Percentiles rank a stretch among this genome's conserved stretches.
phyloP scores from a whole-genome alignment of 345 rosid genomes.

The Salix arbutifolia region DNA sequence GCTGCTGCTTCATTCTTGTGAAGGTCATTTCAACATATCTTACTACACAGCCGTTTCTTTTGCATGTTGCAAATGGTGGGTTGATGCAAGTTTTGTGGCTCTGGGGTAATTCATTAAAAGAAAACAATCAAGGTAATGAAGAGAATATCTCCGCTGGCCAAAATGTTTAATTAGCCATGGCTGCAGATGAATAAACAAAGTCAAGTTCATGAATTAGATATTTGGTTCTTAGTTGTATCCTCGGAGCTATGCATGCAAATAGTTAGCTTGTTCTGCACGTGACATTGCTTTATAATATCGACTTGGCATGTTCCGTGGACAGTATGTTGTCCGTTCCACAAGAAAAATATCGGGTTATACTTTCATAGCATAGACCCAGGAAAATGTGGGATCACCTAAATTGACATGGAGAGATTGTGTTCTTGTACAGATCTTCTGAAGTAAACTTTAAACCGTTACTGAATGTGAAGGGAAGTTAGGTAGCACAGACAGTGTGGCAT shows the following conservation, averaged over 20 bases:
- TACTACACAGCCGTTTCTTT: conserved; percentile 21
- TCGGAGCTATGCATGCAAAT: background rate
- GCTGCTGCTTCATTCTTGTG: conserved; percentile 35
- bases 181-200: background rate
- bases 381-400: no score
- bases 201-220: background rate
- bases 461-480: background rate
- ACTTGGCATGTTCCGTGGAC: background rate
- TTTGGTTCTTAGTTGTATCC: background rate
- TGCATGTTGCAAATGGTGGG: conserved; percentile 54
- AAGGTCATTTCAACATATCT: conserved; percentile 34
- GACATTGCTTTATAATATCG: background rate
- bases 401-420: background rate
- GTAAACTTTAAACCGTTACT: background rate
- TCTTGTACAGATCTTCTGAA: background rate
- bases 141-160: background rate
- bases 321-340: background rate
- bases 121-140: background rate
- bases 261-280: background rate
- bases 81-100: conserved; percentile 50
- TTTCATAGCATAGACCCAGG: no score
- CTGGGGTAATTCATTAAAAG: conserved; percentile 27
- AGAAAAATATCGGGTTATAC: background rate
- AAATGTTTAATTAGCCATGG: background rate
- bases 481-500: background rate